Conservation (phyloP, 208 protist species). For the Leishmania mexicana region DNA sequence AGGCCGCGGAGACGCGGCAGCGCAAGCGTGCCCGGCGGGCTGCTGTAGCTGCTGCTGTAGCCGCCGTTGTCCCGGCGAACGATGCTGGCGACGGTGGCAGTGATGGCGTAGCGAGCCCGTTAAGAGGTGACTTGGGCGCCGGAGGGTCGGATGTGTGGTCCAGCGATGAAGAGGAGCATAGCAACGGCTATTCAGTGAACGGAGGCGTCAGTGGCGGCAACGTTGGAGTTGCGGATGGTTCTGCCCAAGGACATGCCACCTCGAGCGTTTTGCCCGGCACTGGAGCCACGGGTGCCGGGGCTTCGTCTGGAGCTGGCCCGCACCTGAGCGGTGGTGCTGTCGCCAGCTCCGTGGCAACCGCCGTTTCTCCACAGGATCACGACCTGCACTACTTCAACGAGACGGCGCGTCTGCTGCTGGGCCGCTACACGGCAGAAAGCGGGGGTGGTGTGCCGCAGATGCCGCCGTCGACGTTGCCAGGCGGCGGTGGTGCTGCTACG, state of each 20-base stretch:
- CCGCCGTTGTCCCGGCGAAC: not conserved
- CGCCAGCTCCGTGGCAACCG: not conserved
- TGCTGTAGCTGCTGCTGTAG: conserved; percentile 28
- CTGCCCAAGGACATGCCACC: not conserved
- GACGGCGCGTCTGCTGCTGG: conserved; percentile 42
- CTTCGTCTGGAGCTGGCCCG: not conserved
- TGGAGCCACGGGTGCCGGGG: not conserved
- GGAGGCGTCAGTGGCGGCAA: not conserved
- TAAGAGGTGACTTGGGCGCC: conserved; percentile 1
- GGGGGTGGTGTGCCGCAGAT: not conserved
- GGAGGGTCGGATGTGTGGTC: conserved; percentile 21
- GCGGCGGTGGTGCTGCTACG: not conserved
- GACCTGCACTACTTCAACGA: conserved; percentile 37
- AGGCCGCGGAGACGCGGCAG: conserved; percentile 46
- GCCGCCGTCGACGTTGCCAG: not conserved
- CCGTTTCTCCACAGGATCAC: conserved; percentile 5
- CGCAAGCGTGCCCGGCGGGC: conserved; percentile 42
- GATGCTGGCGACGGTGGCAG: not conserved
- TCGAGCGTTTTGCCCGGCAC: not conserved
- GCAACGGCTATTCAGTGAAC: conserved; percentile 3
- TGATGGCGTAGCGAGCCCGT: not conserved
- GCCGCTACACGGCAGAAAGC: conserved; percentile 28
- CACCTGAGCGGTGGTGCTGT: not conserved
- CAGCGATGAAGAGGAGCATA: conserved; percentile 25
- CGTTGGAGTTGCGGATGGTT: not conserved